A percentile compares a stretch with the other conserved stretches of the same genome.
phyloP scores from a whole-genome alignment of 257 asterid genomes.

The Nicotiana obtusifolia region DNA sequence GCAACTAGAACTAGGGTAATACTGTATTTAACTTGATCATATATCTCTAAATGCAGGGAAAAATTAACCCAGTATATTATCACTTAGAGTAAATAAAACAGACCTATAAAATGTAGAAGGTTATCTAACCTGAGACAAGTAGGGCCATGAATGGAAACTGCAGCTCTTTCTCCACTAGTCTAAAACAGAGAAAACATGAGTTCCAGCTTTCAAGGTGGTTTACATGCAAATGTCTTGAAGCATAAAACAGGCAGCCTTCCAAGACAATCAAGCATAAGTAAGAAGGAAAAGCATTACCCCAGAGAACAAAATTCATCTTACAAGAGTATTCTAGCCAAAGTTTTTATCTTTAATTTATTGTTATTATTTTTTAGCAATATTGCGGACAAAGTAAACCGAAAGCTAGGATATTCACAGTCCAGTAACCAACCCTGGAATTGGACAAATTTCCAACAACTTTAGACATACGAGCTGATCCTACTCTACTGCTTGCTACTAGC shows the following conservation, averaged over 20 bases:
- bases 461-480: not conserved
- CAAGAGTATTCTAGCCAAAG: not conserved
- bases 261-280: not conserved
- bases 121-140: slow-evolving; percentile 77
- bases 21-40: not conserved
- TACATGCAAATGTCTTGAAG: not conserved
- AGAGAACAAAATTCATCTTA: not conserved
- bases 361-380: not conserved
- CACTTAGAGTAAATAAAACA: not conserved
- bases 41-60: not conserved
- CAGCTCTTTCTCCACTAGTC: slow-evolving; percentile 75
- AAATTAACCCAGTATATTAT: not conserved
- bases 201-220: not conserved
- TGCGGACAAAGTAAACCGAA: not conserved
- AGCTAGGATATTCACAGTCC: not conserved
- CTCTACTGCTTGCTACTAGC: not conserved
- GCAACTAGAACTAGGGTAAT: not conserved
- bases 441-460: not conserved
- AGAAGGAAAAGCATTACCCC: not conserved
- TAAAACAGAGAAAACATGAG: slow-evolving; percentile 20
- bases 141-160: slow-evolving; percentile 85
- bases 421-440: not conserved
- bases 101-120: not conserved
- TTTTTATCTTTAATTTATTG: not conserved
- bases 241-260: not conserved